Conservation (phyloP, 176 grass and related monocot species). For the Oryza australiensis region DNA sequence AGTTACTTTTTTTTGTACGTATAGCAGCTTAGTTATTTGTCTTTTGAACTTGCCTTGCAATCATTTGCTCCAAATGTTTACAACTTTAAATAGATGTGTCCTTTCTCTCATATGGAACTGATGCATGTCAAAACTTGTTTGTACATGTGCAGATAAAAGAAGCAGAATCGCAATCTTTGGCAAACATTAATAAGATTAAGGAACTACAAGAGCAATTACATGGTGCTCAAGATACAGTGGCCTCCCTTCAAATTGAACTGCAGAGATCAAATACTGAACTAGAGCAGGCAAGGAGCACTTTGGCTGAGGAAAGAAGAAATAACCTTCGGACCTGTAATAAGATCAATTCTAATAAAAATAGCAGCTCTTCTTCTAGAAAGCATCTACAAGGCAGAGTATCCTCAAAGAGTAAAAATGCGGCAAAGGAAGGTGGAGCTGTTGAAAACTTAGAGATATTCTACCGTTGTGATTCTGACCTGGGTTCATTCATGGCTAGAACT, state of each 20-base stretch:
- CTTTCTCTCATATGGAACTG: constrained; percentile 26
- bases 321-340: constrained; percentile 26
- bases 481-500: constrained; percentile 55
- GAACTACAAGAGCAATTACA: constrained; percentile 71
- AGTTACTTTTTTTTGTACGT: background rate
- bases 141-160: constrained; percentile 63
- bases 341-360: constrained; percentile 28
- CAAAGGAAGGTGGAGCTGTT: constrained; percentile 24
- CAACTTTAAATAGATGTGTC: background rate
- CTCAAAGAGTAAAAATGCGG: constrained; percentile 35
- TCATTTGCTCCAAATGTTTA: constrained; percentile 1
- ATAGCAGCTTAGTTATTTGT: constrained; percentile 9
- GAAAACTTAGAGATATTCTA: constrained; percentile 36
- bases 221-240: constrained; percentile 48
- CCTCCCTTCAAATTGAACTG: constrained; percentile 58
- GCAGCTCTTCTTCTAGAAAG: constrained; percentile 21
- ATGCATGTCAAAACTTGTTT: constrained; percentile 30
- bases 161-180: constrained; percentile 49
- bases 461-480: constrained; percentile 42
- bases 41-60: constrained; percentile 16
- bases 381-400: constrained; percentile 26
- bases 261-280: constrained; percentile 52
- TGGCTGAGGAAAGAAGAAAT: constrained; percentile 41
- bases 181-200: constrained; percentile 63
- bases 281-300: constrained; percentile 52